Evolutionary conservation across 352 stramenopile genomes (phyloP).

Genomic region (Halophytophthora batemanensis): DNA sequence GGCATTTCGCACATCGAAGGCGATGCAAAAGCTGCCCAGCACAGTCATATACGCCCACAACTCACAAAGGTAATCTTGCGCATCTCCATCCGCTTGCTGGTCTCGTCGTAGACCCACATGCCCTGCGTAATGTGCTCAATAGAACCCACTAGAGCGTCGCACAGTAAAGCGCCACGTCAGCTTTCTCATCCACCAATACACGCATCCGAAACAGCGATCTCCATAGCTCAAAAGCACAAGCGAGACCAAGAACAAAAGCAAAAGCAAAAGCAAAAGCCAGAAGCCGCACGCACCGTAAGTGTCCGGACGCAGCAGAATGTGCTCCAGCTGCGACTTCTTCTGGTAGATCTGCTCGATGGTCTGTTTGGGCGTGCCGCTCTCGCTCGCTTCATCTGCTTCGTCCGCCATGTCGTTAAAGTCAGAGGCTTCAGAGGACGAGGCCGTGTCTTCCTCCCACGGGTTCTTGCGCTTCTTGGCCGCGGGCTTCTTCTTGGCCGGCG

Average conservation of each 20-base stretch:
- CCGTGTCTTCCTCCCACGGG: slow-evolving; percentile 36
- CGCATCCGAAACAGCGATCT: neutral
- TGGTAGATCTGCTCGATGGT: slow-evolving; percentile 94
- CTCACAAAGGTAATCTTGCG: slow-evolving; percentile 91
- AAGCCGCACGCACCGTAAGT: slow-evolving; percentile 90
- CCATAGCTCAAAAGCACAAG: neutral
- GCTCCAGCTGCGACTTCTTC: slow-evolving; percentile 97
- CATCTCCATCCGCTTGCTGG: slow-evolving; percentile 90
- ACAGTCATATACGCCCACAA: neutral
- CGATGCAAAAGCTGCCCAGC: neutral
- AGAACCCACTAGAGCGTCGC: slow-evolving; percentile 79
- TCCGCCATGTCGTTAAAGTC: slow-evolving; percentile 37
- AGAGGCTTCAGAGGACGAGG: slow-evolving; percentile 16
- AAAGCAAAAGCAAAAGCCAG: neutral
- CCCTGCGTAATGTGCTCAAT: slow-evolving; percentile 91
- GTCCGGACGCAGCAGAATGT: slow-evolving; percentile 97
- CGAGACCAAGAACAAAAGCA: neutral
- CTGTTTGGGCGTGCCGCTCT: slow-evolving; percentile 39
- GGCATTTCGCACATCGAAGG: neutral
- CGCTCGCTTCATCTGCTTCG: slow-evolving; percentile 14
- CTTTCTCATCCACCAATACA: neutral
- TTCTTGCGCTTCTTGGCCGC: slow-evolving; percentile 51
- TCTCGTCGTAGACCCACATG: slow-evolving; percentile 92
- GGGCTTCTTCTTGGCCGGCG: slow-evolving; percentile 26
- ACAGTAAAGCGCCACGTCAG: neutral